phyloP scores from a whole-genome alignment of 768 basidiomycete genomes.

The Boletus rubropictus region DNA sequence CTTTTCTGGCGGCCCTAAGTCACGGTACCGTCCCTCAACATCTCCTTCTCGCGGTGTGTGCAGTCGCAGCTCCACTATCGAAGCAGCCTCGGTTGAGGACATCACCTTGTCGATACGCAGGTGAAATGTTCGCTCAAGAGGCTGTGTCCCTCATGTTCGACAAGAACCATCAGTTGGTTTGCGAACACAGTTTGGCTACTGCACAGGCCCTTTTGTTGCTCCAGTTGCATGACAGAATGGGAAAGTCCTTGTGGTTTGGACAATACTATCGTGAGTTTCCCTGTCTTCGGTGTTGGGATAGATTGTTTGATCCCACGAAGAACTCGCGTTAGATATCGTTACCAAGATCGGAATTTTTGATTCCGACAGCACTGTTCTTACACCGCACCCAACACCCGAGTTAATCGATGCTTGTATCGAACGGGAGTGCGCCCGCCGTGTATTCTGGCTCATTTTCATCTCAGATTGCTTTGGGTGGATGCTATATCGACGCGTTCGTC shows the following conservation, averaged over 20 bases:
- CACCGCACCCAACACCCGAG: slow-evolving; percentile 53
- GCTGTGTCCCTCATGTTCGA: slow-evolving; percentile 70
- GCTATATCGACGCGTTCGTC: slow-evolving; percentile 31
- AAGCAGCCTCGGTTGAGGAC: slow-evolving; percentile 59
- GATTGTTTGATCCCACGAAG: slow-evolving; percentile 35
- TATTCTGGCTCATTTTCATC: slow-evolving; percentile 73
- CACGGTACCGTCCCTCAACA: slow-evolving; percentile 63
- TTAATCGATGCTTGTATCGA: slow-evolving; percentile 60
- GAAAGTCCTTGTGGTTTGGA: slow-evolving; percentile 31
- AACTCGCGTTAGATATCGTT: slow-evolving; percentile 57
- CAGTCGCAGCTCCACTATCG: slow-evolving; percentile 71
- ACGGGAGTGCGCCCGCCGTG: slow-evolving; percentile 73
- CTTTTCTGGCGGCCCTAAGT: slow-evolving; percentile 61
- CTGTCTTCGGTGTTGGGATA: not conserved
- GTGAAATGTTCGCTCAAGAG: slow-evolving; percentile 49
- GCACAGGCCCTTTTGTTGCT: slow-evolving; percentile 74
- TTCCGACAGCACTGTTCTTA: slow-evolving; percentile 54
- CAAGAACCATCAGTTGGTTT: slow-evolving; percentile 51
- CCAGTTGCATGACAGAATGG: slow-evolving; percentile 56
- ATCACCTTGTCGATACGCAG: slow-evolving; percentile 49
- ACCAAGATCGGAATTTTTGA: slow-evolving; percentile 60
- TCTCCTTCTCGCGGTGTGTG: slow-evolving; percentile 70
- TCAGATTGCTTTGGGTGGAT: slow-evolving; percentile 46
- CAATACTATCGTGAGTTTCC: slow-evolving; percentile 28
- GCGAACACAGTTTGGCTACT: slow-evolving; percentile 60